Base-by-base conservation (phyloP, 23 red algal species). In the Gracilaria gracilis region DNA sequence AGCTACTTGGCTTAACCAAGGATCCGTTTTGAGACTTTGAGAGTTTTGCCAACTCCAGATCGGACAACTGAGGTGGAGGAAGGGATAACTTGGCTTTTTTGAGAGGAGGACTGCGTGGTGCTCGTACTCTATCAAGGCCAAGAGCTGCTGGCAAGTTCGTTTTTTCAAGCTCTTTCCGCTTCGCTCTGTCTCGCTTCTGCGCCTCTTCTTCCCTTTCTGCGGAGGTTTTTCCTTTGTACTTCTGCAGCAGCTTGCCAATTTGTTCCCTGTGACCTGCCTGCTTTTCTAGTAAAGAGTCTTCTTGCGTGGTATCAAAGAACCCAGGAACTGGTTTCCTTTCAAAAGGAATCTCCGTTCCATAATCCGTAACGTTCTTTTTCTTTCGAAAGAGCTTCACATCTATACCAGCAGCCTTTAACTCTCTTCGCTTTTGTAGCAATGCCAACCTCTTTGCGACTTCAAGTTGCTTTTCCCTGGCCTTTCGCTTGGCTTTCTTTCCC, bases 401-500 rank as follows among this genome's bases (percentile, higher is more conserved):
- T 38, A 98, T 83, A 24, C 95, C 95, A 46, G 95, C 95, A 21
- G 95, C 95, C 28, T 91, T 90, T 15, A 98, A 34, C 74, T 98
- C 95, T 44, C 95, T 85, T 59, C 82, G 64, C 59, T 98, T 98
- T 33, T 98, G 95, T 34, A 98, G 62, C 17, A 67, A 44, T 16
- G 95, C 95, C n/a, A 98, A 23, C 24, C 85, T 46, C 44, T 89
- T 86, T 17, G 95, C 95, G 20, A 86, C 84, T 57, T 98, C 90
- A 48, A 98, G 84, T 64, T 86, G 82, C 76, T 93, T 93, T 85
- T 98, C 95, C 54, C 95, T 71, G 35, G 95, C 95, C 71, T 93
- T 94, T 66, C 95, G 85, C 61, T 98, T 98, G 21, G 90, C 95
- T 84, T 98, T 98, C 79, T 98, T 98, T 57, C 95, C 95, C 29